These are phyloP conservation scores for Ceratobasidium sp. DNA, from an alignment of 1,284 basidiomycete genomes.

Conservation along the genomic window DNA sequence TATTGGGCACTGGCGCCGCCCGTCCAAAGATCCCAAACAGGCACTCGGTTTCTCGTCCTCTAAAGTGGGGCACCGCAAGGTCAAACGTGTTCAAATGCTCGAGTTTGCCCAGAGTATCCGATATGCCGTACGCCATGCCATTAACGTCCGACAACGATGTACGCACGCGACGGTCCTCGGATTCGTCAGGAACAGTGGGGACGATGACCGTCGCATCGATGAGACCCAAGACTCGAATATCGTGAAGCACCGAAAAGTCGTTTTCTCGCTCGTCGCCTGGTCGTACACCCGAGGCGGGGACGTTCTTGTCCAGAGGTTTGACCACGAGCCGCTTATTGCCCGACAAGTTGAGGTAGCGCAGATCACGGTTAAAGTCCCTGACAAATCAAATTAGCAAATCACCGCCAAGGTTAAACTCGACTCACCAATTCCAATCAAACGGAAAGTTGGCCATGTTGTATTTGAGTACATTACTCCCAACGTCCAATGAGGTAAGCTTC, in stretches of 20 bases:
- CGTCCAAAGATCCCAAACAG: slow-evolving; percentile 96
- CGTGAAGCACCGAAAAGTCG: slow-evolving; percentile 84
- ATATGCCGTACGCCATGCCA: slow-evolving; percentile 95
- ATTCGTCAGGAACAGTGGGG: slow-evolving; percentile 87
- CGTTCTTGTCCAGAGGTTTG: slow-evolving; percentile 61
- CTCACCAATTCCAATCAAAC: slow-evolving; percentile 99
- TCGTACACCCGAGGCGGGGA: slow-evolving; percentile 48
- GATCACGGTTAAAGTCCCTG: slow-evolving; percentile 95
- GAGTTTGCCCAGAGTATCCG: slow-evolving; percentile 86
- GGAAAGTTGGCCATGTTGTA: slow-evolving; percentile 99
- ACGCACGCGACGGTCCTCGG: slow-evolving; percentile 88
- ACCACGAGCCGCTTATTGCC: slow-evolving; percentile 90
- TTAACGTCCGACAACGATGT: slow-evolving; percentile 91
- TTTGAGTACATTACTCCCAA: slow-evolving; percentile 92
- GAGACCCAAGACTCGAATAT: slow-evolving; percentile 88
- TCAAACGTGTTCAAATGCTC: slow-evolving; percentile 88
- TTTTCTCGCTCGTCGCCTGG: slow-evolving; percentile 54
- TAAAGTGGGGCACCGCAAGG: slow-evolving; percentile 89
- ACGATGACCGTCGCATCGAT: slow-evolving; percentile 97
- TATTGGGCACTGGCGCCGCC: slow-evolving; percentile 58
- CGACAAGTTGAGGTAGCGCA: slow-evolving; percentile 89
- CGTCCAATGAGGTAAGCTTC: slow-evolving; percentile 85
- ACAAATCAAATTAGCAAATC: slow-evolving; percentile 26
- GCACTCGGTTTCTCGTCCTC: slow-evolving; percentile 79
- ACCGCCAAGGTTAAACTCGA: too few species aligned